phyloP scores from a whole-genome alignment of 1,139 yeast genomes.

The Magnusiomyces paraingens region DNA sequence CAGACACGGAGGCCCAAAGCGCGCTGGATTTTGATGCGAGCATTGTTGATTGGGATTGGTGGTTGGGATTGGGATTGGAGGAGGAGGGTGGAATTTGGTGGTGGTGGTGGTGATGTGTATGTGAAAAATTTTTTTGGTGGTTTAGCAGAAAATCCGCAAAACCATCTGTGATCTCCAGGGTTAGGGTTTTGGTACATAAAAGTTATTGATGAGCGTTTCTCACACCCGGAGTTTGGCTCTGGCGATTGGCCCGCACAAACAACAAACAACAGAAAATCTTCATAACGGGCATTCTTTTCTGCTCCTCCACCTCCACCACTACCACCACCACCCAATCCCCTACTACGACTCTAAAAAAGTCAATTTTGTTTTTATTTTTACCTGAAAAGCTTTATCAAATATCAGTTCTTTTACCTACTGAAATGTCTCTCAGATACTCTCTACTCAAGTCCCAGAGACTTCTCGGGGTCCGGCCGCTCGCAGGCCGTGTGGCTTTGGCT shows the following conservation, averaged over 20 bases:
- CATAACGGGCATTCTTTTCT: background rate
- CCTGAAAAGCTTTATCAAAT: no score
- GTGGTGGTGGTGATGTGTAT: background rate
- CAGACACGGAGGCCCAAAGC: background rate
- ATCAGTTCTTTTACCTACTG: no score
- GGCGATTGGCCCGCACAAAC: background rate
- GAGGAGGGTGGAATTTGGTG: background rate
- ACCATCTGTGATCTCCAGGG: background rate
- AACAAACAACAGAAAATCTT: background rate
- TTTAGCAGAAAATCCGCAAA: slow-evolving; percentile 2
- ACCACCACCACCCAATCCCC: no score
- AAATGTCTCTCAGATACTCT: no score
- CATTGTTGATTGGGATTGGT: background rate
- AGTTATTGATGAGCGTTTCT: no score
- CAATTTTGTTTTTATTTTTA: no score
- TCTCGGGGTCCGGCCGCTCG: no score
- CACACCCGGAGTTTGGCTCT: no score
- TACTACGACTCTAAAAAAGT: no score
- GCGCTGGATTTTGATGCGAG: background rate
- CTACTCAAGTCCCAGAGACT: no score
- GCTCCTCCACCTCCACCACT: background rate
- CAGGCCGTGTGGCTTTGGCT: no score
- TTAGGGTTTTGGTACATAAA: no score
- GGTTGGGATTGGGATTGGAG: background rate
- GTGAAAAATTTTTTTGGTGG: slow-evolving; percentile 3